A percentile compares a stretch with the other conserved stretches of the same genome.
phyloP scores from a whole-genome alignment of 768 basidiomycete genomes.

The Boletus huronensis region DNA sequence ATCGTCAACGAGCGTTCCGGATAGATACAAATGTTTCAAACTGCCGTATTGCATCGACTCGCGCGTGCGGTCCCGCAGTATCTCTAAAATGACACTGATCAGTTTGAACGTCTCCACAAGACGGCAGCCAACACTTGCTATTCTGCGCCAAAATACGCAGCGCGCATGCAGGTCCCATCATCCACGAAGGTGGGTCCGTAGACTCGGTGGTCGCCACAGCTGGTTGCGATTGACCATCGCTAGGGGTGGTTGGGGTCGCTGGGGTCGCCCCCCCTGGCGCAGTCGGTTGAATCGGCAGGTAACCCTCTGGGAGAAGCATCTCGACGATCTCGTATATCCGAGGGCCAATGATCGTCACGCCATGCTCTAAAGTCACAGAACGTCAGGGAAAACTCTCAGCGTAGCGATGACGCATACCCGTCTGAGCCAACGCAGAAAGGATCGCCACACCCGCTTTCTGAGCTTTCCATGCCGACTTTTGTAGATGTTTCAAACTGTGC shows the following conservation, averaged over 20 bases:
- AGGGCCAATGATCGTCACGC: slow-evolving; percentile 4
- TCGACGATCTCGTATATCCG: slow-evolving; percentile 11
- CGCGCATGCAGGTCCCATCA: slow-evolving; percentile 27
- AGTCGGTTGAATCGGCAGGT: not conserved
- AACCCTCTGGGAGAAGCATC: slow-evolving; percentile 18
- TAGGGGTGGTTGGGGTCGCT: not conserved
- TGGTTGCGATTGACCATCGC: not conserved
- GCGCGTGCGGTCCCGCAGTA: slow-evolving; percentile 1
- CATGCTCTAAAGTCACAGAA: slow-evolving; percentile 10
- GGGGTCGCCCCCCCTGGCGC: not conserved
- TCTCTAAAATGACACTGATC: slow-evolving; percentile 7
- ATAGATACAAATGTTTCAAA: slow-evolving; percentile 16
- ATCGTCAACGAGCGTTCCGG: slow-evolving; percentile 15
- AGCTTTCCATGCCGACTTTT: slow-evolving; percentile 5
- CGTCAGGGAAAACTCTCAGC: not conserved
- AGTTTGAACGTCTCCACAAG: not conserved
- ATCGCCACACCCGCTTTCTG: slow-evolving; percentile 26
- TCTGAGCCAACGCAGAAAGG: slow-evolving; percentile 21
- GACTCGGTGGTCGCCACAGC: not conserved
- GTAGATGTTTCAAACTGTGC: slow-evolving; percentile 6
- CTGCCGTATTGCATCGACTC: slow-evolving; percentile 9
- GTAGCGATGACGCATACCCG: slow-evolving; percentile 3
- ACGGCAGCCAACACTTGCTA: not conserved
- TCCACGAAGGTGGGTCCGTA: slow-evolving; percentile 8
- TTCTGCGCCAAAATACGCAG: slow-evolving; percentile 18